Evolutionary conservation across 2,329 filamentous ascomycete genomes (phyloP), one percentile per base, ranked within the genome.

Genomic region (Akanthomyces muscarius): DNA sequence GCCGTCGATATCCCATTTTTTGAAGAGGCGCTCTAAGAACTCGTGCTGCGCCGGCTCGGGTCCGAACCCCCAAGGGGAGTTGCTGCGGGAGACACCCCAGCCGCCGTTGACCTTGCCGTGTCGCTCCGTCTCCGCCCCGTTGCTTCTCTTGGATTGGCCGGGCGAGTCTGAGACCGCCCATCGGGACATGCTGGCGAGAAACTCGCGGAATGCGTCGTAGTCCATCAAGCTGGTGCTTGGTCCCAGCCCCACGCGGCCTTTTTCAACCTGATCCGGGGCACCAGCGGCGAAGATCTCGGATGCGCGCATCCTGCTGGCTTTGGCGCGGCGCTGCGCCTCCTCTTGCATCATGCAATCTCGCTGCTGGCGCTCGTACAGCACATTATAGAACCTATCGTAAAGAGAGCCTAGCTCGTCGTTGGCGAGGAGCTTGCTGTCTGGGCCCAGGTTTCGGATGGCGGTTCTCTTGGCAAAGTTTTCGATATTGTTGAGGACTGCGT

Each of bases 391-490:
- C 48, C 91, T 87, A 75, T 99, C 95, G 71, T 99, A 99, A 25
- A 98, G 80, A 47, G 91, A 89, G 36, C 92, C 91, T 4, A 99
- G 83, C 71, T 99, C 95, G 56, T 94, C 92, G 7, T 88, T 81
- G 70, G 86, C 91, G 41, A 99, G 80, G 60, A 93, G 86, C 77
- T 98, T 99, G 80, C 93, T 97, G 69, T 99, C 95, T 0, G 94
- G 92, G 0, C 95, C 95, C 30, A 99, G 84, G 70, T 99, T 99
- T 42, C 95, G 86, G 66, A 99, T 96, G 1, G 94, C 96, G 3
- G 95, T 99, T 67, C 95, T 87, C 79, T 98, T 99, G 59, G 95
- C 92, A 72, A 99, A 99, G 69, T 87, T 97, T 77, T 98, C 95
- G 71, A 99, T 98, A 68, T 93, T 97, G 74, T 92, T 92, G 62